Evolutionary conservation across 139 green algal genomes (phyloP).

Genomic region (Chlorella sp.): DNA sequence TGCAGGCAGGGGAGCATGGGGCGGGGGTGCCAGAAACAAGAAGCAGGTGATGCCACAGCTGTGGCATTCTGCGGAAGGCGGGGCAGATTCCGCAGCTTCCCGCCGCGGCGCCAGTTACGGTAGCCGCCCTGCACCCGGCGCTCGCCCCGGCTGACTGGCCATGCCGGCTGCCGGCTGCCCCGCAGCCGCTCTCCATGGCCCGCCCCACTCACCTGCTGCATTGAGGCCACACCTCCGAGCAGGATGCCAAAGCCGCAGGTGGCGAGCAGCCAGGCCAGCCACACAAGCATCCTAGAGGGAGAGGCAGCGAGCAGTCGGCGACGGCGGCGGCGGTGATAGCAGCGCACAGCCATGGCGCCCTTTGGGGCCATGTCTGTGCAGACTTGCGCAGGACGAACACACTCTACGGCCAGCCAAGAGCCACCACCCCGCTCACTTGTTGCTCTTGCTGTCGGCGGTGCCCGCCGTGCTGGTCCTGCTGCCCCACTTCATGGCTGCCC

Average conservation of each 20-base stretch:
- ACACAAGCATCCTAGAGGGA: not conserved
- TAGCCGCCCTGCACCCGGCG: not conserved
- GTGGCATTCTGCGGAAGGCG: not conserved
- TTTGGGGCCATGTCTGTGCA: too few relatives aligned
- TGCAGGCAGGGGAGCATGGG: not conserved
- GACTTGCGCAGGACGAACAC: too few relatives aligned
- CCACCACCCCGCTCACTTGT: too few relatives aligned
- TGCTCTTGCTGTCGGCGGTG: too few relatives aligned
- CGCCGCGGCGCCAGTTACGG: not conserved
- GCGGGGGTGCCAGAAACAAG: not conserved
- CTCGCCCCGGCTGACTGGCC: not conserved
- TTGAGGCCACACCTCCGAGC: slow-evolving; percentile 40
- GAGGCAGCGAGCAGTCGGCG: too few relatives aligned
- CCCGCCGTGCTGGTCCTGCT: too few relatives aligned
- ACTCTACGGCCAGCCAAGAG: too few relatives aligned
- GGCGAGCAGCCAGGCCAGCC: slow-evolving; percentile 25
- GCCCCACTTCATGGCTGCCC: too few relatives aligned
- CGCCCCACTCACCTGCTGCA: slow-evolving; percentile 21
- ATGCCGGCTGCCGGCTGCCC: not conserved
- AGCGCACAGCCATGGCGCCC: too few relatives aligned
- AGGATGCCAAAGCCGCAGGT: slow-evolving; percentile 50
- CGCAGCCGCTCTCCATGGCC: not conserved
- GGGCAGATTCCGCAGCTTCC: not conserved
- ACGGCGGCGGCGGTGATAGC: too few relatives aligned
- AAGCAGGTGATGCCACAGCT: too few relatives aligned